These are phyloP conservation scores for Plasmodium billcollinsi DNA, from an alignment of 169 alveolate species.

Conservation along the genomic window DNA sequence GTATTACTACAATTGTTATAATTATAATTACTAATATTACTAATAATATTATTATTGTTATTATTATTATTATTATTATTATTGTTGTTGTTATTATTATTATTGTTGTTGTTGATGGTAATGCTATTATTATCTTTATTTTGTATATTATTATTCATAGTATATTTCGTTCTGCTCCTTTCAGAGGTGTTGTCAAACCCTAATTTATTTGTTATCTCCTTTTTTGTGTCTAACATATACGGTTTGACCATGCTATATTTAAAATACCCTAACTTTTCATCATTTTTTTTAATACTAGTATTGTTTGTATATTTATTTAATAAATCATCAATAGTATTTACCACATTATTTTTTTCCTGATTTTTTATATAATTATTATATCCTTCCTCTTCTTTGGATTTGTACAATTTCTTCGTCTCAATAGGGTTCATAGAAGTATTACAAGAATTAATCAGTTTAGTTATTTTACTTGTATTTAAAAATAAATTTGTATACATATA, in stretches of 20 bases:
- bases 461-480: not conserved
- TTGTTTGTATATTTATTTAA: constrained; percentile 8
- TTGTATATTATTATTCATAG: not conserved
- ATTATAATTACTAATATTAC: not conserved
- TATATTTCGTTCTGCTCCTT: not conserved
- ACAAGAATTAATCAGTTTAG: constrained; percentile 7
- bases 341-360: not conserved
- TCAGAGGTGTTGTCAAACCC: not conserved
- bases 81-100: not conserved
- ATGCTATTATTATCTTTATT: not conserved
- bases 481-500: constrained; percentile 20
- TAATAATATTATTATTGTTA: constrained; percentile 14
- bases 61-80: constrained; percentile 4
- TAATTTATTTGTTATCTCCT: not conserved
- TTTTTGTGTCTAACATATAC: constrained; percentile 2
- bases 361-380: constrained; percentile 28
- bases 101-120: not conserved
- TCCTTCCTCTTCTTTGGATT: constrained; percentile 3
- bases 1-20: not conserved
- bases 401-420: constrained; percentile 8
- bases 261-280: not conserved
- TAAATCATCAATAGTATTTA: constrained; percentile 21
- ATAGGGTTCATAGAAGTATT: constrained; percentile 12
- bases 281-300: not conserved
- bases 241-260: constrained; percentile 14